phyloP scores from a whole-genome alignment of 1,139 yeast species.

The Kurtzmaniella quercitrusa region DNA sequence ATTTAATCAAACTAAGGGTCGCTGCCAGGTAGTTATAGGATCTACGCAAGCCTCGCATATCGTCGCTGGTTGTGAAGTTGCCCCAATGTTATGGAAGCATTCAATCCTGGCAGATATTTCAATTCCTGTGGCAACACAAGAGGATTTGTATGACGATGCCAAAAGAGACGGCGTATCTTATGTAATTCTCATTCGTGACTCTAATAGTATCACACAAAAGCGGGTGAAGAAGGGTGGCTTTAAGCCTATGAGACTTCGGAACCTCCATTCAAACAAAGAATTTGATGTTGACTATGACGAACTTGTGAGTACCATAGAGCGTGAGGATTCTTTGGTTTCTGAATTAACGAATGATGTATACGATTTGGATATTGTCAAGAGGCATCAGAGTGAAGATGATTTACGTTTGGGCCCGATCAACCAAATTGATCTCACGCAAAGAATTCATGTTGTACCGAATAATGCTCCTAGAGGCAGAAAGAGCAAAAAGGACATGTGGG shows the following conservation, averaged over 20 bases:
- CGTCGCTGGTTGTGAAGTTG: slow-evolving; percentile 58
- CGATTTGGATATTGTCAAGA: slow-evolving; percentile 25
- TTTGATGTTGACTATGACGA: slow-evolving; percentile 70
- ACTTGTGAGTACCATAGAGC: slow-evolving; percentile 26
- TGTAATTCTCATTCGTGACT: slow-evolving; percentile 70
- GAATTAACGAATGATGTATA: not conserved
- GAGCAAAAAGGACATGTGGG: slow-evolving; percentile 79
- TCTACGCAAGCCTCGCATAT: slow-evolving; percentile 54
- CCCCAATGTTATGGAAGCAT: slow-evolving; percentile 64
- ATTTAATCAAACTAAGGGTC: not conserved
- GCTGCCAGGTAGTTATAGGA: slow-evolving; percentile 81
- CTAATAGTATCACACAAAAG: slow-evolving; percentile 23
- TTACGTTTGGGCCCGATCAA: slow-evolving; percentile 23
- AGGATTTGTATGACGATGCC: slow-evolving; percentile 66
- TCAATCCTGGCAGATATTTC: slow-evolving; percentile 71
- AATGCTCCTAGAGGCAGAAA: slow-evolving; percentile 71
- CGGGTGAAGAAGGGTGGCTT: slow-evolving; percentile 41
- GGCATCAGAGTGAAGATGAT: slow-evolving; percentile 10
- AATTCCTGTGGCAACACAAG: slow-evolving; percentile 28
- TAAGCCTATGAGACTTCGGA: slow-evolving; percentile 72
- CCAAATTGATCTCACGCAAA: slow-evolving; percentile 48
- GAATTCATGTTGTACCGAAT: slow-evolving; percentile 59
- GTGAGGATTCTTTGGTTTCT: not conserved
- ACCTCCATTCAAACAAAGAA: slow-evolving; percentile 57
- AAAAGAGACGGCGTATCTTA: slow-evolving; percentile 67